Percentiles rank a stretch among this genome's conserved stretches.
phyloP scores from a whole-genome alignment of 306 rosid species.

The Mimosa pudica region DNA sequence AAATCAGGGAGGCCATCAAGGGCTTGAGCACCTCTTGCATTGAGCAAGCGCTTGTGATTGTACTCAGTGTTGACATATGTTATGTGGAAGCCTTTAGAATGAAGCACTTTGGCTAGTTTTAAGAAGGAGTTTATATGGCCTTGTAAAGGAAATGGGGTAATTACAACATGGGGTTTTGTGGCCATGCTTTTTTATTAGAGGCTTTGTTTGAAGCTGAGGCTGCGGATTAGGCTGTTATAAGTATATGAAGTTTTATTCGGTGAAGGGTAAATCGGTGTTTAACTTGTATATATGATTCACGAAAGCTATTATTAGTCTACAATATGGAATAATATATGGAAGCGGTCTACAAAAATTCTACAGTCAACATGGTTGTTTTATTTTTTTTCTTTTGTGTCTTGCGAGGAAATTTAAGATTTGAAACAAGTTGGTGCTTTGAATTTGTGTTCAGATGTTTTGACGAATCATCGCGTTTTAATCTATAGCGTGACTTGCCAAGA shows the following conservation, averaged over 20 bases:
- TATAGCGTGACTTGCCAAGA: too few species aligned
- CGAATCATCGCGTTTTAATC: too few species aligned
- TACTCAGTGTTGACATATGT: neutral
- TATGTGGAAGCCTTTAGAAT: neutral
- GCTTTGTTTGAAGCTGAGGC: neutral
- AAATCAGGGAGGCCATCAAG: conserved; percentile 4
- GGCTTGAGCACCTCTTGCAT: neutral
- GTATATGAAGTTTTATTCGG: neutral
- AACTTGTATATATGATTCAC: neutral
- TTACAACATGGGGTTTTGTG: neutral
- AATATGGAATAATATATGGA: neutral
- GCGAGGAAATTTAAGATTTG: neutral
- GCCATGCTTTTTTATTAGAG: neutral
- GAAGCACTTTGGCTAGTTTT: neutral
- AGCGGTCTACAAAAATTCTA: neutral
- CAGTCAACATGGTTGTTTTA: neutral
- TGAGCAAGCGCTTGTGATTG: neutral
- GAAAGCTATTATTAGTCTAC: neutral
- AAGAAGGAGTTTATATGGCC: neutral
- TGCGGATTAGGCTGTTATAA: neutral
- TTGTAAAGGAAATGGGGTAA: neutral
- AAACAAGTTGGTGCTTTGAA: neutral
- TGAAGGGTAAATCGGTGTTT: neutral
- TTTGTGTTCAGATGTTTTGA: neutral
- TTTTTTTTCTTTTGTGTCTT: neutral